Percentiles rank a stretch among this genome's conserved stretches.
Evolutionary conservation across 768 basidiomycete species (phyloP).

Genomic region (Epithele typhae): DNA sequence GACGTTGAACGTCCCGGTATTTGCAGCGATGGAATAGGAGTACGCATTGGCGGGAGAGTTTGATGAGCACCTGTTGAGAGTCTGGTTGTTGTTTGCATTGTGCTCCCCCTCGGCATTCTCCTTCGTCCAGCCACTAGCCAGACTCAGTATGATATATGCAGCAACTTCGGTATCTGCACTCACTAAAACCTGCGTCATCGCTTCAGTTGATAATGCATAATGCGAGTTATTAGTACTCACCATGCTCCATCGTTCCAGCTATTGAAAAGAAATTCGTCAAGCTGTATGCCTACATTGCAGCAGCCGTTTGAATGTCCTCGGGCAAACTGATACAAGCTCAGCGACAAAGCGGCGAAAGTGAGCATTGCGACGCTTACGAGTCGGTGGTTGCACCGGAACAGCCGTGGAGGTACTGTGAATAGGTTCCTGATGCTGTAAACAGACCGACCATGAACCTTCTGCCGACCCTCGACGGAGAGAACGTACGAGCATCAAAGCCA

Average conservation of each 20-base stretch:
- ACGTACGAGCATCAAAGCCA: slow-evolving; percentile 16
- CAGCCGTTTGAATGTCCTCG: slow-evolving; percentile 10
- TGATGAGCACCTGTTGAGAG: slow-evolving; percentile 8
- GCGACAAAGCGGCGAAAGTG: too few species aligned
- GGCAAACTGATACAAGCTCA: slow-evolving; percentile 1
- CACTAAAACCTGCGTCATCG: background rate
- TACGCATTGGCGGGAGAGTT: too few species aligned
- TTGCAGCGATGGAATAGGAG: too few species aligned
- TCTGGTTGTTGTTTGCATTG: slow-evolving; percentile 12
- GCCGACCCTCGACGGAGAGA: background rate
- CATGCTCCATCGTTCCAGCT: slow-evolving; percentile 8
- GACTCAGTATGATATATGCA: too few species aligned
- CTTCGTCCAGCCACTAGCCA: slow-evolving; percentile 9
- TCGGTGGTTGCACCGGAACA: background rate
- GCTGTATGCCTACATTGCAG: slow-evolving; percentile 14
- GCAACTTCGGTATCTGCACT: background rate
- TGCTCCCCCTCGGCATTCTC: slow-evolving; percentile 7
- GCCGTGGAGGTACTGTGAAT: background rate
- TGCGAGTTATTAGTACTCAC: background rate
- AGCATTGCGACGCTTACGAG: background rate
- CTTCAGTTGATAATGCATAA: too few species aligned
- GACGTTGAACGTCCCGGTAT: too few species aligned
- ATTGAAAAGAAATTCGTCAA: slow-evolving; percentile 11
- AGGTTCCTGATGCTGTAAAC: slow-evolving; percentile 7
- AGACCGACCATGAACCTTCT: background rate